phyloP scores from a whole-genome alignment of 169 alveolate species.

The Plasmodium falciparum region DNA sequence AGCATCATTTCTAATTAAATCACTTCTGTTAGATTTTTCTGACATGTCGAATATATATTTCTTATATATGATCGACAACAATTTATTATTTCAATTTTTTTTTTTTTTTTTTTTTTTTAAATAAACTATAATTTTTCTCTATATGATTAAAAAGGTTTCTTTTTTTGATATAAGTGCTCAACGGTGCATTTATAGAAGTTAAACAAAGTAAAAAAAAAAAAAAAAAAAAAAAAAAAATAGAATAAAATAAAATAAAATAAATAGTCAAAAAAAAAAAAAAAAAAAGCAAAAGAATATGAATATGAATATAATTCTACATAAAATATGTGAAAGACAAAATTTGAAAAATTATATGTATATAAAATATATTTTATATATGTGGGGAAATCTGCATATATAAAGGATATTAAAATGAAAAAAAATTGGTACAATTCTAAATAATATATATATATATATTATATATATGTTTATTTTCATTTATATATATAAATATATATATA shows the following conservation, averaged over 20 bases:
- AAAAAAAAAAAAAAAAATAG: neutral
- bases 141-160: neutral
- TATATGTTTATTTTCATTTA: neutral
- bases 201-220: no score
- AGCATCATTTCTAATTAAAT: no score
- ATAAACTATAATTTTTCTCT: neutral
- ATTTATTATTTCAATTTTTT: constrained; percentile 23
- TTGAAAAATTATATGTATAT: no score
- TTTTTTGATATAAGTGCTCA: constrained; percentile 20
- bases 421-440: neutral
- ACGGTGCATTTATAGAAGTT: constrained; percentile 17
- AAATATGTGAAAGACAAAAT: no score
- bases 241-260: no score
- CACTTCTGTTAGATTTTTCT: no score
- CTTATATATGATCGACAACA: no score
- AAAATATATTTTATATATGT: no score
- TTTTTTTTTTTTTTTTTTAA: constrained; percentile 23
- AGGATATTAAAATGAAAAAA: neutral
- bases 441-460: neutral
- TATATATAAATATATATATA: constrained; percentile 10
- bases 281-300: neutral
- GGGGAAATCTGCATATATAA: no score
- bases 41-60: no score
- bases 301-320: neutral
- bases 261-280: neutral